phyloP scores from a whole-genome alignment of 495 filamentous ascomycete species.

The Aspergillus heteromorphus region DNA sequence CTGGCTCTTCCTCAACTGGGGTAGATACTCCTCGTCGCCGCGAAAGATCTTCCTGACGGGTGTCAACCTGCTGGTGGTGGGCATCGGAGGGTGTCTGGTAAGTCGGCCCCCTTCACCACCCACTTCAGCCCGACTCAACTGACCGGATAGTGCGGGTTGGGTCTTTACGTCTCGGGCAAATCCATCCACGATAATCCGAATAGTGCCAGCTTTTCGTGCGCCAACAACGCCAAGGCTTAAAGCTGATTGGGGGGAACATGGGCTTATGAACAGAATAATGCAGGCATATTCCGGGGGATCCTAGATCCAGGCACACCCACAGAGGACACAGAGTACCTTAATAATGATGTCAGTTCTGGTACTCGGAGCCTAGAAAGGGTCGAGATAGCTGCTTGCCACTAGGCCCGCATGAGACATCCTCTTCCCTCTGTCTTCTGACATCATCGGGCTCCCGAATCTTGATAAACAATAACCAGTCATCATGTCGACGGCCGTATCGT shows the following conservation, averaged over 20 bases:
- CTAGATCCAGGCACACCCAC: neutral
- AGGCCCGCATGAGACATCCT: neutral
- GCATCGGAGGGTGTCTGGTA: slow-evolving; percentile 25
- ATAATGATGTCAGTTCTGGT: neutral
- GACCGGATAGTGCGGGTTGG: slow-evolving; percentile 21
- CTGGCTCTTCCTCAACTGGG: slow-evolving; percentile 36
- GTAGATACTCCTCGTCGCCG: slow-evolving; percentile 15
- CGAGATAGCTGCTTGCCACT: neutral
- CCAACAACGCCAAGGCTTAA: slow-evolving; percentile 4
- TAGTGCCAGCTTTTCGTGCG: slow-evolving; percentile 21
- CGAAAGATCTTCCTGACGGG: slow-evolving; percentile 26
- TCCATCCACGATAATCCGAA: slow-evolving; percentile 18
- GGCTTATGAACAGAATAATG: too few species aligned
- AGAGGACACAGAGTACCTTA: too few species aligned
- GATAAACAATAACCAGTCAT: neutral
- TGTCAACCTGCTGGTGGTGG: slow-evolving; percentile 28
- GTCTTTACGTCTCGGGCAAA: slow-evolving; percentile 26
- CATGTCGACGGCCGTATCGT: neutral
- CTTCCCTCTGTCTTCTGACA: neutral
- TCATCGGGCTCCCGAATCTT: neutral
- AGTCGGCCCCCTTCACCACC: neutral
- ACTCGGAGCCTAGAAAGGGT: too few species aligned
- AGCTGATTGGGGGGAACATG: neutral
- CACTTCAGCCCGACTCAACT: neutral
- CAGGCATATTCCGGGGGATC: neutral